Base-by-base conservation (phyloP, 805 yeast genomes). In the Cyberlindnera japonica region DNA sequence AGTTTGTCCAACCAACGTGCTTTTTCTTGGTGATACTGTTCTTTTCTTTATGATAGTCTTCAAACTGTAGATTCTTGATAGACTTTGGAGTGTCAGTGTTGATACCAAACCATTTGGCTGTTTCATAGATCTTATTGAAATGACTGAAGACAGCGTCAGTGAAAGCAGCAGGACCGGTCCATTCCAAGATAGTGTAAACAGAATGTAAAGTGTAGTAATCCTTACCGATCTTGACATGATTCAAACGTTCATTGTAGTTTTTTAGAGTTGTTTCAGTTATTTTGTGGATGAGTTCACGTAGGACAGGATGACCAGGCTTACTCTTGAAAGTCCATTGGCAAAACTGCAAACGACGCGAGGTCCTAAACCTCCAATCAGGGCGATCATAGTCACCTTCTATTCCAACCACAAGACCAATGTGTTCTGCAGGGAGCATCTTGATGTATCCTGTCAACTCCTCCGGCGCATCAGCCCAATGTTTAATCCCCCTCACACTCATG, bases 241-340 rank as follows among this genome's bases (percentile, higher is more conserved):
- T 35, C 37, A 49, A 38, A 59, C 36, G 61, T 51, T 13, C 63
- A 21, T 51, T 53, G 39, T 64, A 62, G 31, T 73, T 55, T 14
- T 67, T 64, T 37, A 77, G 59, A 0, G 83, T 77, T 6, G 66
- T 58, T 43, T 74, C 74, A 1, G 74, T 73, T 44, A 79, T 79
- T 35, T 61, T 63, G 16, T 79, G 71, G 41, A 79, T 78, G 34
- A 76, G 55, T 48, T 78, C 81, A 42, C 79, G 67, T 40, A 78
- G 64, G 12, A 78, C 63, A 7, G 83, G 83, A 54, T 79, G 83
- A n/a, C 81, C 79, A 4, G 77, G 75, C 51, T 75, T 78, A 24
- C 79, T 67, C 56, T 76, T 79, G 38, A 79, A 64, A 10, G 80
- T 70, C 70, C 81, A 79, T 53, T 79, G 83, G 37, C 80, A 78